A percentile compares a stretch with the other conserved stretches of the same genome.
Conservation (phyloP, 2,329 filamentous ascomycete genomes). For the Venturia nashicola region DNA sequence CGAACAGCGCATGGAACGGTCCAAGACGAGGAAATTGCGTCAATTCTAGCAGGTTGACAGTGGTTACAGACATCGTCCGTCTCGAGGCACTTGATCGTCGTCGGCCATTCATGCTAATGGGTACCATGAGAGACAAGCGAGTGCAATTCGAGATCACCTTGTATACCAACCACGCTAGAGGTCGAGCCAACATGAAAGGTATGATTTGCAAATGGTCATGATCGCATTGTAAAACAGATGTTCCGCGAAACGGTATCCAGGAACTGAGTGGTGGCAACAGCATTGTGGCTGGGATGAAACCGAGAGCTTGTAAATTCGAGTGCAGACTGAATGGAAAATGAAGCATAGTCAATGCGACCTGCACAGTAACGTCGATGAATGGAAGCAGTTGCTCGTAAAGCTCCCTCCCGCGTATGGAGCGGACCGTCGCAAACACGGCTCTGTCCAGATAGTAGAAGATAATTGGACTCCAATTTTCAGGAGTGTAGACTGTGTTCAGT, state of each 20-base stretch:
- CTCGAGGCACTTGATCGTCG: not conserved
- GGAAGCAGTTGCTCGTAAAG: not conserved
- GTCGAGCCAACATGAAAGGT: constrained; percentile 2
- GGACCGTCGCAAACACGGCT: not conserved
- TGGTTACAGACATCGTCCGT: not conserved
- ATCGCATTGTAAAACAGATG: constrained; percentile 1
- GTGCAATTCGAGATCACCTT: not conserved
- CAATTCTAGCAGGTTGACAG: not conserved
- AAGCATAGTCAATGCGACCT: constrained; percentile 1
- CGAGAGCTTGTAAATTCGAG: constrained; percentile 5
- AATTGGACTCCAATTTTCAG: not conserved
- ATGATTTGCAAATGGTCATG: not conserved
- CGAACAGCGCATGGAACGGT: not conserved
- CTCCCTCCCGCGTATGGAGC: not conserved
- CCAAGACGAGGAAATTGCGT: not conserved
- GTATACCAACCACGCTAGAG: constrained; percentile 1
- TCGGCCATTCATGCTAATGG: not conserved
- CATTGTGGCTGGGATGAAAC: not conserved
- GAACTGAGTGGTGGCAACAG: not conserved
- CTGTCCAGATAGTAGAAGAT: constrained; percentile 1
- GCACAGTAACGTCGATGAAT: not conserved
- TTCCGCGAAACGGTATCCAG: constrained; percentile 7
- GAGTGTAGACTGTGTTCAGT: not conserved
- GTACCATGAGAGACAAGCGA: constrained; percentile 1
- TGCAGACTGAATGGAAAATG: constrained; percentile 5